Conservation (phyloP, 2,329 filamentous ascomycete species). For the Gyromitra esculenta region DNA sequence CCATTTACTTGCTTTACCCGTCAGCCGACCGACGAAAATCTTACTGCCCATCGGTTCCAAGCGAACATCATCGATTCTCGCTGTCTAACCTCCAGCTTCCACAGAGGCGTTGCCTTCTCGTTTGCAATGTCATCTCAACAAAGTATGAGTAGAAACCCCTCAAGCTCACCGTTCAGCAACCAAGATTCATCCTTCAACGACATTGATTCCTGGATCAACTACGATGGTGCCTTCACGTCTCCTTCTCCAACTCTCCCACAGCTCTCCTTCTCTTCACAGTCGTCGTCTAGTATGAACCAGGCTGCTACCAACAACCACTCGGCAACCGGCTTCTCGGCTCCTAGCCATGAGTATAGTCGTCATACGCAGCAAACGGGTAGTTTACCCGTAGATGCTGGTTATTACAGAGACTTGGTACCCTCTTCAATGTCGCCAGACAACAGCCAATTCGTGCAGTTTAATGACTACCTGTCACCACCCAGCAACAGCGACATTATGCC, state of each 20-base stretch:
- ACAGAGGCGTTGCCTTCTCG: conserved; percentile 53
- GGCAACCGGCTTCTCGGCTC: conserved; percentile 70
- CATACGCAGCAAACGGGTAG: conserved; percentile 97
- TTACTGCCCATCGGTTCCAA: neutral
- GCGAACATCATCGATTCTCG: conserved; percentile 49
- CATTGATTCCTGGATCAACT: conserved; percentile 48
- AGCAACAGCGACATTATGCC: conserved; percentile 61
- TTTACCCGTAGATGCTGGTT: conserved; percentile 68
- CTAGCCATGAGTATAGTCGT: conserved; percentile 93
- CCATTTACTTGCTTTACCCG: conserved; percentile 12
- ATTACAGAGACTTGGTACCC: conserved; percentile 70
- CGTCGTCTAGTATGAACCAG: conserved; percentile 44
- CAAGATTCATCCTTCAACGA: conserved; percentile 52
- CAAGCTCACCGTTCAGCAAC: conserved; percentile 51
- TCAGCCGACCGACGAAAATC: conserved; percentile 31
- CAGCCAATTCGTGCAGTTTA: conserved; percentile 60
- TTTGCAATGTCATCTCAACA: conserved; percentile 56
- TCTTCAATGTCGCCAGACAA: conserved; percentile 68
- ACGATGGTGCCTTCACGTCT: conserved; percentile 45
- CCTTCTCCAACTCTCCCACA: conserved; percentile 49
- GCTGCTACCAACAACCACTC: conserved; percentile 44
- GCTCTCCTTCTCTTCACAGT: conserved; percentile 51
- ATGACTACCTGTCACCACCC: conserved; percentile 65
- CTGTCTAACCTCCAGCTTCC: conserved; percentile 48
- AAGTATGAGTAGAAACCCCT: conserved; percentile 49